Evolutionary conservation across 208 protist genomes (phyloP), one percentile per base, ranked within the genome.

Genomic region (Tritrichomonas foetus): DNA sequence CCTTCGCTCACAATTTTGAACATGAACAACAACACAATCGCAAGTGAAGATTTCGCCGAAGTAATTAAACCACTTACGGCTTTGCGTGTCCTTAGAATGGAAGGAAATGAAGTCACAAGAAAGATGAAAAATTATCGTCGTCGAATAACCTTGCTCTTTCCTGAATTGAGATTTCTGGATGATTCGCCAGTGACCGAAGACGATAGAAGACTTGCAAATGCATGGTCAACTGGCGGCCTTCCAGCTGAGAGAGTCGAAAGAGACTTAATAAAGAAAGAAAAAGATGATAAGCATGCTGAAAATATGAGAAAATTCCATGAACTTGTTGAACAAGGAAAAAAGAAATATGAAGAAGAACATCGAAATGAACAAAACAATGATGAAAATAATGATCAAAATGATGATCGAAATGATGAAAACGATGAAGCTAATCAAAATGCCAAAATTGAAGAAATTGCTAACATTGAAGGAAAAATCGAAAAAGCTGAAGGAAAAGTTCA

Each of bases 1-100:
- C 80, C 96, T n/a, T 94, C 93, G 0, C 94, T 98, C 57, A 96
- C 96, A 1, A 97, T 97, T 74, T 95, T 98, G 14, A 97, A 98
- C 94, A 93, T 98, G 30, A 97, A 97, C 30, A 96, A 97, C 50
- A 98, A 98, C 94, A 84, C 94, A 30, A 97, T 98, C 9, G 95
- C 96, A 30, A 95, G 94, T 36, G 61, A 92, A n/a, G 89, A 93
- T 61, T 75, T 98, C 30, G 94, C 97, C 0, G 93, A 97, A 39
- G 96, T 98, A 78, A 96, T 98, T 78, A 75, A 95, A 69, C 66
- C 95, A 1, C 94, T 98, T 44, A 97, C 97, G 16, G 95, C 47
- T 33, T 94, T 98, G 39, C 95, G 96, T 27, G 97, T 97, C 5
- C 95, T 97, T 33, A 94, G 97, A 64, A 95, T 98, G 50, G 94